phyloP scores from a whole-genome alignment of 306 rosid species.

The Cucumis hystrix region DNA sequence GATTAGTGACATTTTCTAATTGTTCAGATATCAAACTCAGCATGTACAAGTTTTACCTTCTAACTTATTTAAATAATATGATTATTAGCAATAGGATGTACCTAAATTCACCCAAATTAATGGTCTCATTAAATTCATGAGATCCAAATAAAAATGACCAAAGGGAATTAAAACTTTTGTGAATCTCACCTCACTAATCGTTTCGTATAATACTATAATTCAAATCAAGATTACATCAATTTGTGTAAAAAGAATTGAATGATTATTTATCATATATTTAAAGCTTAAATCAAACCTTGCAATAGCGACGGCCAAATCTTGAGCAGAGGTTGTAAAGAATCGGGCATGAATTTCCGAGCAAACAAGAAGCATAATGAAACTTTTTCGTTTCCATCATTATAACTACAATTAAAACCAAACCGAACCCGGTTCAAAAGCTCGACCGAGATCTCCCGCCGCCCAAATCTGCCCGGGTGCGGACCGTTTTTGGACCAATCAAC shows the following conservation, averaged over 20 bases:
- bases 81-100: no score
- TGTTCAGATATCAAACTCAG: no score
- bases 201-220: no score
- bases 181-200: no score
- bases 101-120: no score
- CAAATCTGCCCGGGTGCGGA: constrained; percentile 38
- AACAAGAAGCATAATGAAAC: constrained; percentile 28
- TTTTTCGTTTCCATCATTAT: not conserved
- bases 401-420: constrained; percentile 21
- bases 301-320: constrained; percentile 5
- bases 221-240: no score
- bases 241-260: not conserved
- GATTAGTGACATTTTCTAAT: no score
- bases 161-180: no score
- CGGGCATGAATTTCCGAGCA: constrained; percentile 28
- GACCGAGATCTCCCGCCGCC: constrained; percentile 15
- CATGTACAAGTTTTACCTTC: no score
- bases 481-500: constrained; percentile 49
- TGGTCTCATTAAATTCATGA: no score
- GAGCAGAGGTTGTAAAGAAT: constrained; percentile 20
- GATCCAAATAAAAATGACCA: no score
- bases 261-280: not conserved
- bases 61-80: no score
- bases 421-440: constrained; percentile 22
- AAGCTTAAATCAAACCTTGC: not conserved